Evolutionary conservation across 2,329 filamentous ascomycete species (phyloP), one percentile per base, ranked within the genome.

Genomic region (Fusarium verrucosum): DNA sequence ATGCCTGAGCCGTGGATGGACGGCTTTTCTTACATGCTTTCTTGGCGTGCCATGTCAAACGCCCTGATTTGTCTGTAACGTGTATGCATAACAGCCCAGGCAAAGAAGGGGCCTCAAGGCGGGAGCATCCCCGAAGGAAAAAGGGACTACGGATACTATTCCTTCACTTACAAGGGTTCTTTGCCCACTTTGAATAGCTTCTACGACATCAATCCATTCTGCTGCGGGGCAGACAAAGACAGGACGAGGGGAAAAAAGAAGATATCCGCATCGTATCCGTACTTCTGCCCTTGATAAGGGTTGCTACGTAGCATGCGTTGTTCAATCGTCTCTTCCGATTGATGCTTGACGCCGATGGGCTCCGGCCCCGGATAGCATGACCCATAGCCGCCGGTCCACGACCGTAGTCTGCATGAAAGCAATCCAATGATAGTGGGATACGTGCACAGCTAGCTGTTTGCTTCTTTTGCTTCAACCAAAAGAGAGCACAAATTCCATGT

Each of bases 1-100:
- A 56, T 61, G 53, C 59, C 65, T 59, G 47, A 56, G 44, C 56
- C 46, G 52, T 64, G 63, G 50, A 56, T 58, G 57, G 62, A 53
- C 66, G 25, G 62, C 45, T 64, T 66, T 47, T 47, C 37, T 44
- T 35, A 52, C 46, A 58, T 61, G 22, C 56, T 62, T 60, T 55
- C 60, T 50, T 65, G 44, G 56, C 43, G 20, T 40, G 22, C 35
- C 30, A 28, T 37, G 14, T 36, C 33, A 52, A 52, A 43, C 30
- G 45, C 42, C 41, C 35, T 66, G 57, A 49, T 59, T 64, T 63
- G 50, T 55, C 58, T 56, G 38, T 35, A 33, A 45, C 50, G 52
- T 32, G 40, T 58, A 41, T 40, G 49, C 49, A 60, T 49, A 50
- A 49, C 19, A 30, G 50, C n/a, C n/a, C n/a, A n/a, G 32, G 36